Base-by-base conservation (phyloP, 1,284 basidiomycete genomes). In the Earliella scabrosa region DNA sequence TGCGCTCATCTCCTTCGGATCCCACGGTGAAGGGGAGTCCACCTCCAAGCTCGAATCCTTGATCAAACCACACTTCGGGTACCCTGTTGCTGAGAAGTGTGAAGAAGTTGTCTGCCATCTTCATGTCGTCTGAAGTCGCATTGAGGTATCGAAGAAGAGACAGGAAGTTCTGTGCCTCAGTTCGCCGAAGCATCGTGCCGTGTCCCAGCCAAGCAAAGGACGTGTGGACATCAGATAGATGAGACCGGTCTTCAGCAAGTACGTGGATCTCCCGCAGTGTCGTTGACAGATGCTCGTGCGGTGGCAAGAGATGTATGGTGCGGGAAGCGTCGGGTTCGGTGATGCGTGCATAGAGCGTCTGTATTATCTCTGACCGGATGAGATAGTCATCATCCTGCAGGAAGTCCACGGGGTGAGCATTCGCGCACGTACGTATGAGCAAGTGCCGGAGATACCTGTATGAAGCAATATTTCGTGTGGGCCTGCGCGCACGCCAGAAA, bases 31-130 rank as follows among this genome's bases (percentile, higher is more conserved):
- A 90, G 8, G 85, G 76, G 51, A 82, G 70, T 0, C 82, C 85
- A 2, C 83, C 83, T 32, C 77, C 82, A 1, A 88, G 75, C 58
- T 80, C 81, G 50, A 85, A 77, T 10, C 81, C 82, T 61, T 85
- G 81, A 65, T 87, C 83, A 57, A 85, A 80, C 85, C 87, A 88
- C 16, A 77, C 67, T 59, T 82, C 78, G 1, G 79, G 75, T 14
- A 75, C 65, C 24, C 68, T 63, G 59, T 88, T 88, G 52, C 73
- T 74, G 47, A 89, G 70, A 50, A 89, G 73, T 4, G 85, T 77
- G 65, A 81, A 89, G 63, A 87, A 88, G 60, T 88, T 89, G 65
- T 90, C 87, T 1, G 86, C 84, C 86, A 87, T 88, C 59, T 80
- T 77, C 64, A 77, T 72, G 61, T 86, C 80, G 38, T 82, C 82